Evolutionary conservation across 179 eudicot genomes (phyloP).

Genomic region (Pouteria campechiana): DNA sequence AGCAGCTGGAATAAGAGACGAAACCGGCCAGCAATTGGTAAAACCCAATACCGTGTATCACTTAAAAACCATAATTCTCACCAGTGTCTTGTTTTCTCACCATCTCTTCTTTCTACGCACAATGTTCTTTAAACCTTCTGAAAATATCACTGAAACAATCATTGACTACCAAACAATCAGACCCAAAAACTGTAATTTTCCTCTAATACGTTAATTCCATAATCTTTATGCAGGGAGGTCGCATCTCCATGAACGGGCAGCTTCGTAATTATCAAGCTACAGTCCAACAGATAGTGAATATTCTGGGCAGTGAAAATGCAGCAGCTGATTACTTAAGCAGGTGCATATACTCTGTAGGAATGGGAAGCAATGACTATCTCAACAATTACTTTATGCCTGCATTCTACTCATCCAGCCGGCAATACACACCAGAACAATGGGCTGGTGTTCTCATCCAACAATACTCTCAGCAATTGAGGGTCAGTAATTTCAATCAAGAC

Average conservation of each 20-base stretch:
- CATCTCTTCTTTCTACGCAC: no score
- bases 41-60: no score
- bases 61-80: no score
- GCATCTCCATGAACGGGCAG: conserved; percentile 80
- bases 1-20: conserved; percentile 73
- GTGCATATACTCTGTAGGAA: conserved; percentile 71
- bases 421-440: conserved; percentile 45
- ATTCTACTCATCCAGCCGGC: conserved; percentile 45
- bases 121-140: no score
- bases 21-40: conserved; percentile 59
- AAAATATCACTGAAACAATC: no score
- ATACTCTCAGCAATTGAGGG: conserved; percentile 63
- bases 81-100: no score
- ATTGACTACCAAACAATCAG: no score
- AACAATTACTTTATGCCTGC: conserved; percentile 95
- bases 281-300: conserved; percentile 37
- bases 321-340: conserved; percentile 26
- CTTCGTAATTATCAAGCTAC: conserved; percentile 61
- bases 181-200: no score
- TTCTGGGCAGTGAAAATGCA: conserved; percentile 31
- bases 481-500: conserved; percentile 15
- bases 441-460: conserved; percentile 53
- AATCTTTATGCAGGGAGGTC: conserved; percentile 38
- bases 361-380: conserved; percentile 96
- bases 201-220: no score